Evolutionary conservation across 495 filamentous ascomycete genomes (phyloP), one percentile per base, ranked within the genome.

Genomic region (Delitschia confertaspora): DNA sequence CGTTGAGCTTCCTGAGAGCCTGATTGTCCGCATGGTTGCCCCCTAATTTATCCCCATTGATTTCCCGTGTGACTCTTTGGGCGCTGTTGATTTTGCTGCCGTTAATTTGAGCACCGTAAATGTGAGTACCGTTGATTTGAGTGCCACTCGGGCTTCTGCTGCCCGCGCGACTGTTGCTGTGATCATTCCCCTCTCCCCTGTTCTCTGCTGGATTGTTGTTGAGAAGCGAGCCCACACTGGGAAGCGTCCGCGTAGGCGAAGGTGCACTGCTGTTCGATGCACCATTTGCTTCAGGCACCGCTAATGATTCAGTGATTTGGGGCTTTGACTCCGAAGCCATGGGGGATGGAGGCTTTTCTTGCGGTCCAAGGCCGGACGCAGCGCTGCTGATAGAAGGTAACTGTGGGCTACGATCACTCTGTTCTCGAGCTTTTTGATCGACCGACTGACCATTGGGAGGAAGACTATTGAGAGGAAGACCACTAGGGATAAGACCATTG

Each of bases 201-300:
- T 58, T 48, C 43, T 58, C 43, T 45, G 46, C 31, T 47, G 59
- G 53, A 52, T 56, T 38, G 56, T 62, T 69, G 56, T 69, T 76
- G 55, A 78, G 70, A 16, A 78, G 38, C 4, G 70, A 52, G 3
- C 60, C 64, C 22, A 78, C 73, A 29, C 68, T 72, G 3, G 74
- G 74, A 11, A 78, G 71, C 2, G 60, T 63, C 21, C 61, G 60
- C 19, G 60, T 62, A 22, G 53, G 53, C 5, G 64, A 33, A 38
- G 53, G 54, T 8, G 42, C 47, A 33, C 42, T 49, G 25, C 65
- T 55, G 6, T 44, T 33, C 18, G 49, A 45, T 39, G 60, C 63
- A 27, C 57, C n/a, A 20, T 44, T 55, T 0, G 61, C 53, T 13
- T 65, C 57, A 7, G 60, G 49, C 24, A 40, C 30, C 11, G 32